Conservation (phyloP, 2,329 filamentous ascomycete species). For the Coccinonectria pachysandricola region DNA sequence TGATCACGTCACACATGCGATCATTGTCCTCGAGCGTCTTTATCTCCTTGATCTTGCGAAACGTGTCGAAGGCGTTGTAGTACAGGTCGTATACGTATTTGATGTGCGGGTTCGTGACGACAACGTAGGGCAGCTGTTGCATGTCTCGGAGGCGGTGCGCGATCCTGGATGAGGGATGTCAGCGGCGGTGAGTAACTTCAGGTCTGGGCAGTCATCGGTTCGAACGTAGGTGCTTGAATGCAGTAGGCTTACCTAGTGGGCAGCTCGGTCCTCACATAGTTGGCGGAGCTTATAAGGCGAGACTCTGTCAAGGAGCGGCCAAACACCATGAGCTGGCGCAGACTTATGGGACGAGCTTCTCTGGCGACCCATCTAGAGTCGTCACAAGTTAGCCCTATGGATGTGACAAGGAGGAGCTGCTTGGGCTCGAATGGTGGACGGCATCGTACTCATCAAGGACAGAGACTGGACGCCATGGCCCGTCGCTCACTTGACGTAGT, state of each 20-base stretch:
- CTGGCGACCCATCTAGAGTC: slow-evolving; percentile 76
- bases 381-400: slow-evolving; percentile 12
- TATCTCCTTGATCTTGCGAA: slow-evolving; percentile 76
- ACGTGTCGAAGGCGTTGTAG: slow-evolving; percentile 88
- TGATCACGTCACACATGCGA: slow-evolving; percentile 68
- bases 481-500: slow-evolving; percentile 14
- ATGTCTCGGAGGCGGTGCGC: slow-evolving; percentile 94
- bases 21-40: slow-evolving; percentile 85
- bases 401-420: too few relatives aligned
- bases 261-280: slow-evolving; percentile 93
- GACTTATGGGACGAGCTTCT: slow-evolving; percentile 87
- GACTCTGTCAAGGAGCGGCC: slow-evolving; percentile 85
- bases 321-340: slow-evolving; percentile 95
- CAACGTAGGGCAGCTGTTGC: slow-evolving; percentile 89
- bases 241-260: slow-evolving; percentile 54
- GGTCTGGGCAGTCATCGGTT: too few relatives aligned
- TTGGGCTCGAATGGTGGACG: slow-evolving; percentile 3
- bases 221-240: too few relatives aligned
- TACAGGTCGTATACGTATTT: slow-evolving; percentile 94
- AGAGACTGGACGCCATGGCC: slow-evolving; percentile 52
- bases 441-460: slow-evolving; percentile 51
- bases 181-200: too few relatives aligned
- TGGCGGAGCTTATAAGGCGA: slow-evolving; percentile 84
- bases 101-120: slow-evolving; percentile 90
- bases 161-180: slow-evolving; percentile 59